Percentiles rank a stretch among this genome's conserved stretches.
These are phyloP conservation scores for Fusarium armeniacum DNA, from an alignment of 2,329 filamentous ascomycete species.

Conservation along the genomic window DNA sequence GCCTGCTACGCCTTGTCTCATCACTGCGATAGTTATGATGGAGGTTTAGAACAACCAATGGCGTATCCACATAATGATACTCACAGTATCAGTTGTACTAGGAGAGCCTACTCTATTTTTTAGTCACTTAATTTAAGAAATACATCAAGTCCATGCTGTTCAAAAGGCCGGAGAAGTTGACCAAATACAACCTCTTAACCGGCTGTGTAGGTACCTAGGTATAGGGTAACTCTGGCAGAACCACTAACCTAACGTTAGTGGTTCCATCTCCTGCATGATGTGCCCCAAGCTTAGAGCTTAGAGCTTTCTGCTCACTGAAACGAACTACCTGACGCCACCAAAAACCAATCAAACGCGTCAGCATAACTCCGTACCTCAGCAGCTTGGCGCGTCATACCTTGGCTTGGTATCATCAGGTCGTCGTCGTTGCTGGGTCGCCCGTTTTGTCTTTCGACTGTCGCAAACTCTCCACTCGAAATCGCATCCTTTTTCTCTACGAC, in stretches of 20 bases:
- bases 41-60: background rate
- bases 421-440: conserved; percentile 40
- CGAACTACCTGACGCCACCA: background rate
- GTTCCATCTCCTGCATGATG: background rate
- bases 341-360: conserved; percentile 39
- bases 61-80: background rate
- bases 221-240: background rate
- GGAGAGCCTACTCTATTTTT: no score
- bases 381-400: conserved; percentile 42
- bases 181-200: background rate
- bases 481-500: conserved; percentile 25
- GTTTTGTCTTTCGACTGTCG: conserved; percentile 40
- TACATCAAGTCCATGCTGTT: background rate
- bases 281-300: conserved; percentile 14
- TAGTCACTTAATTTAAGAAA: no score
- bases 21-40: no score
- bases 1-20: no score
- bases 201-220: background rate
- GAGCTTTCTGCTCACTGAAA: background rate
- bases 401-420: conserved; percentile 18
- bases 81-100: no score
- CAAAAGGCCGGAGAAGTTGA: background rate
- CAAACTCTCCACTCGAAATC: conserved; percentile 39
- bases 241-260: background rate
- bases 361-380: conserved; percentile 7